These are phyloP conservation scores for Amanita rubescens DNA, from an alignment of 768 basidiomycete species.

Conservation along the genomic window DNA sequence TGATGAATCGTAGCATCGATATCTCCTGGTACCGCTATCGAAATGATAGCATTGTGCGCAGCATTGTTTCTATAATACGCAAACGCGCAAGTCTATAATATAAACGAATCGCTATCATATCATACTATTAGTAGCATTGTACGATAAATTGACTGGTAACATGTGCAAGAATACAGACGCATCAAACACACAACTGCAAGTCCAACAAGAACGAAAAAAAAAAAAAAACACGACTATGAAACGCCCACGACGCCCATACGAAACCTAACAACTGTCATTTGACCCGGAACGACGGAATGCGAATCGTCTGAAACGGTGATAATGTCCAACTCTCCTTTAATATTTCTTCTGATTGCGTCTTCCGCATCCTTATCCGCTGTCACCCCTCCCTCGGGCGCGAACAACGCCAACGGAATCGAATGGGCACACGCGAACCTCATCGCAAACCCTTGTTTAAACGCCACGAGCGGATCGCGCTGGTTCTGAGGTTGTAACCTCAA, in stretches of 20 bases:
- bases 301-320: not conserved
- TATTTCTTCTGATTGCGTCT: constrained; percentile 23
- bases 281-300: not conserved
- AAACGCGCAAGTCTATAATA: too few species aligned
- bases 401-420: not conserved
- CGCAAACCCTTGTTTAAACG: constrained; percentile 1
- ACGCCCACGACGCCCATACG: not conserved
- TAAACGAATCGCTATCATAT: too few species aligned
- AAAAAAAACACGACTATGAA: too few species aligned
- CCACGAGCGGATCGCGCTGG: not conserved
- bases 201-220: too few species aligned
- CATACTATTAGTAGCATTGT: too few species aligned
- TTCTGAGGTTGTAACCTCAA: not conserved
- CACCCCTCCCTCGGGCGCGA: not conserved
- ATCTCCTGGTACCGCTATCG: too few species aligned
- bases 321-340: constrained; percentile 17
- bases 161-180: too few species aligned
- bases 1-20: too few species aligned
- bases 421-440: not conserved
- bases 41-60: too few species aligned
- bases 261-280: not conserved
- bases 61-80: too few species aligned
- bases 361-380: constrained; percentile 9
- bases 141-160: too few species aligned
- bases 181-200: too few species aligned